phyloP scores from a whole-genome alignment of 2,329 filamentous ascomycete genomes.

The Neofusicoccum ribis region DNA sequence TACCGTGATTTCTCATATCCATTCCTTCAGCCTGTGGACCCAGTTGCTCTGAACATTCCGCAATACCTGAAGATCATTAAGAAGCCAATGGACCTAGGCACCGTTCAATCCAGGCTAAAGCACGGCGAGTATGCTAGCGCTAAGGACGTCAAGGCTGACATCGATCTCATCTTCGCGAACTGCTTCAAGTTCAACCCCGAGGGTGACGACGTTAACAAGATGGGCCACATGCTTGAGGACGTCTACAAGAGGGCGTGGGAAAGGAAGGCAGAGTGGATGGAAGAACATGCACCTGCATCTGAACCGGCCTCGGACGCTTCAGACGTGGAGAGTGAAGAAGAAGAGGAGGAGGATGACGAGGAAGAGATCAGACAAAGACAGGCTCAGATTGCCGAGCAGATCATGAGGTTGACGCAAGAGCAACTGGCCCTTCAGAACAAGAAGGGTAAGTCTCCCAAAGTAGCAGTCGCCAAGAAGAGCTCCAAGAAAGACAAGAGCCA shows the following conservation, averaged over 20 bases:
- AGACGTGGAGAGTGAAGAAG: slow-evolving; percentile 70
- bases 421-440: slow-evolving; percentile 18
- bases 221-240: slow-evolving; percentile 71
- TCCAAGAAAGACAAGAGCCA: slow-evolving; percentile 41
- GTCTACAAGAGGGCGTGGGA: slow-evolving; percentile 75
- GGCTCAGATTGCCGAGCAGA: slow-evolving; percentile 62
- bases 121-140: slow-evolving; percentile 76
- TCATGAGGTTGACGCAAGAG: slow-evolving; percentile 19
- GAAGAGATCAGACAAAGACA: slow-evolving; percentile 51
- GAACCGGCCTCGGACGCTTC: slow-evolving; percentile 66
- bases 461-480: slow-evolving; percentile 39
- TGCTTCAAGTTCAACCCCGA: slow-evolving; percentile 90
- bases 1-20: slow-evolving; percentile 67
- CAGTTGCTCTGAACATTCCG: slow-evolving; percentile 89
- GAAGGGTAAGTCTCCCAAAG: slow-evolving; percentile 59
- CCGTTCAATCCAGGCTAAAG: slow-evolving; percentile 76
- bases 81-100: slow-evolving; percentile 91
- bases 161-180: slow-evolving; percentile 82
- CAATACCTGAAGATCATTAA: slow-evolving; percentile 93
- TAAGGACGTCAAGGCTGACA: slow-evolving; percentile 83
- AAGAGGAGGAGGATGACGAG: slow-evolving; percentile 62
- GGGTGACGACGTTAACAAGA: slow-evolving; percentile 69
- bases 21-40: slow-evolving; percentile 85
- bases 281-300: slow-evolving; percentile 68
- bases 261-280: slow-evolving; percentile 79